These are phyloP conservation scores for Epicoccum sorghinum DNA, from an alignment of 2,329 filamentous ascomycete species.

Conservation along the genomic window DNA sequence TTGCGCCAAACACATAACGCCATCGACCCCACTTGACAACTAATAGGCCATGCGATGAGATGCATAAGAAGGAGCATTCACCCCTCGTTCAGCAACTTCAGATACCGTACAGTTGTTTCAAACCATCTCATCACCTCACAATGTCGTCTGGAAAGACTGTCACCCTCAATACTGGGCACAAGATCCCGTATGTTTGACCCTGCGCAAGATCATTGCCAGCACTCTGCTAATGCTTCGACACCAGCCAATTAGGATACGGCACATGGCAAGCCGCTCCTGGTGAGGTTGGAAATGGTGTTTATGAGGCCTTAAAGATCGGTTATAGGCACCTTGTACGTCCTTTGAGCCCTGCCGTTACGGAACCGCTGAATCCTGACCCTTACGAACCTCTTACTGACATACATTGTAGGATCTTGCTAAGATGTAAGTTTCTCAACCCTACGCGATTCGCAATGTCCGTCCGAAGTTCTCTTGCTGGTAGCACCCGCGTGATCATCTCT, in stretches of 20 bases:
- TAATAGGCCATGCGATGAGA: constrained; percentile 10
- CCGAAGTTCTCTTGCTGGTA: background rate
- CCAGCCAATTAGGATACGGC: constrained; percentile 46
- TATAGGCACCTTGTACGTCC: constrained; percentile 42
- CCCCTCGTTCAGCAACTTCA: constrained; percentile 3
- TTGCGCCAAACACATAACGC: constrained; percentile 19
- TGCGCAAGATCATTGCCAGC: background rate
- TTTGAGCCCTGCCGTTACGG: background rate
- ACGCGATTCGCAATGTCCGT: background rate
- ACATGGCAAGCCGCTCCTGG: constrained; percentile 45
- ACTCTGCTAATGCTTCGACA: constrained; percentile 43
- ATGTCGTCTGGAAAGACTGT: constrained; percentile 47
- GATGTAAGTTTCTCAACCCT: constrained; percentile 30
- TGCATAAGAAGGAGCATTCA: constrained; percentile 23
- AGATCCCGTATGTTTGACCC: constrained; percentile 57
- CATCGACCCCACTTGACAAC: constrained; percentile 16
- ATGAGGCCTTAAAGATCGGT: constrained; percentile 43
- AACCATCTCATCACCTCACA: constrained; percentile 18
- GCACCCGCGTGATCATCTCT: background rate
- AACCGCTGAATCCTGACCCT: constrained; percentile 2
- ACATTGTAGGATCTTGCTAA: constrained; percentile 46
- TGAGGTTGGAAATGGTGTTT: constrained; percentile 51
- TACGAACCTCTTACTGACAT: background rate
- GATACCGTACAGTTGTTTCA: background rate
- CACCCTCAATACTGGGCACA: constrained; percentile 38